Evolutionary conservation across 495 filamentous ascomycete species (phyloP).

Genomic region (Parmelia sp.): DNA sequence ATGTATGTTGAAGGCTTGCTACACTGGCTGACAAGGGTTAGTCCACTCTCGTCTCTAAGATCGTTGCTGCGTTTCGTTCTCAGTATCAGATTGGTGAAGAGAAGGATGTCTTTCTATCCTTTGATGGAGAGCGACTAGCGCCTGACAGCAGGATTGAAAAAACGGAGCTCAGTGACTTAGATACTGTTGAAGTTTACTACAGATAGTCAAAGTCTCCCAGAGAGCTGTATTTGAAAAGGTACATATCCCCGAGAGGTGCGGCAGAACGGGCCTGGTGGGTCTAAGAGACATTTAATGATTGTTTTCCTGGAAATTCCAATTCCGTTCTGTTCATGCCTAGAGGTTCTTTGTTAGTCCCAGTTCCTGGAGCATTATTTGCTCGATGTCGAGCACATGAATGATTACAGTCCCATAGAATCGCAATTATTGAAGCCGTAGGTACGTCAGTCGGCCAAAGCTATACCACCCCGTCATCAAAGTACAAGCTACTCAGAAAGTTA

Average conservation of each 20-base stretch:
- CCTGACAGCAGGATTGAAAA: constrained; percentile 56
- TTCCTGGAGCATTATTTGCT: neutral
- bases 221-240: neutral
- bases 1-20: constrained; percentile 6
- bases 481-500: too few relatives aligned
- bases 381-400: neutral
- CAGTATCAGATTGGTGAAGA: constrained; percentile 40
- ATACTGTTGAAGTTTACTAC: constrained; percentile 54
- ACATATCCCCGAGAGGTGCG: neutral
- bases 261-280: neutral
- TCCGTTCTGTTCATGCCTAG: too few relatives aligned
- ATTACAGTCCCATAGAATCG: neutral
- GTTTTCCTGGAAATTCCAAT: too few relatives aligned
- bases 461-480: too few relatives aligned
- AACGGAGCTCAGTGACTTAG: constrained; percentile 72
- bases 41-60: constrained; percentile 48
- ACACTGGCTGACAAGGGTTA: constrained; percentile 23
- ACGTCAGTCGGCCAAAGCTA: neutral
- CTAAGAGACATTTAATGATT: neutral
- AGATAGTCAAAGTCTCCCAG: neutral
- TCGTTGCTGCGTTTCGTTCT: constrained; percentile 48
- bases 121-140: constrained; percentile 74
- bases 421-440: neutral
- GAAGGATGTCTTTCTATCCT: constrained; percentile 55
- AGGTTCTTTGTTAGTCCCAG: too few relatives aligned